Evolutionary conservation across 2,329 filamentous ascomycete species (phyloP).

Genomic region (Colletotrichum falcatum): DNA sequence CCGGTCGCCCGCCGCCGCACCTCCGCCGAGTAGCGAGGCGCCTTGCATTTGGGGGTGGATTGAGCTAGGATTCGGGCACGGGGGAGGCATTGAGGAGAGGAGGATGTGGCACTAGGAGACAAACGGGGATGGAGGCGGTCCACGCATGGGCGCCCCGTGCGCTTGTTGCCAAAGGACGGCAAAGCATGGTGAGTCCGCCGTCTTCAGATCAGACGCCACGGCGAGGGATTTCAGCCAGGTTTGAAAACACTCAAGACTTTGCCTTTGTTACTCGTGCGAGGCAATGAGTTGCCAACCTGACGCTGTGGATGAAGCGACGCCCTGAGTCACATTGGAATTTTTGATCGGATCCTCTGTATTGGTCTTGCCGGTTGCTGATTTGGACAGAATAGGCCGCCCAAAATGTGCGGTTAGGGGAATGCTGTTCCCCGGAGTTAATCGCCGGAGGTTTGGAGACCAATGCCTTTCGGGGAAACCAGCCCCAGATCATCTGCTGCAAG

Average conservation of each 20-base stretch:
- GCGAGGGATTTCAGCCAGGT: conserved; percentile 14
- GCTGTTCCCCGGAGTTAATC: conserved; percentile 16
- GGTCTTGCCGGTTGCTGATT: neutral
- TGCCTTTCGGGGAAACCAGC: neutral
- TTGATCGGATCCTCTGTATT: neutral
- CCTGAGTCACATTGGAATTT: no score
- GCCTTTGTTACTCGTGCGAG: conserved; percentile 2
- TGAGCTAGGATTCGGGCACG: conserved; percentile 32
- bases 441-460: conserved; percentile 18
- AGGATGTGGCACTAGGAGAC: conserved; percentile 11
- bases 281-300: neutral
- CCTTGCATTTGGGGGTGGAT: conserved; percentile 33
- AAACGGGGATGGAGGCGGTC: conserved; percentile 16
- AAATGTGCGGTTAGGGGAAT: neutral
- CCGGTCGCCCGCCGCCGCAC: conserved; percentile 31
- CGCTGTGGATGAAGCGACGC: conserved; percentile 9
- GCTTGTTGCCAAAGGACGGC: conserved; percentile 15
- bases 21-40: conserved; percentile 37
- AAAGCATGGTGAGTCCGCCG: conserved; percentile 28
- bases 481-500: neutral
- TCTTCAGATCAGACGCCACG: conserved; percentile 28
- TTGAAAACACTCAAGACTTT: neutral
- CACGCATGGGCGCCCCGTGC: conserved; percentile 24
- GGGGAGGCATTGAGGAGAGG: conserved; percentile 3
- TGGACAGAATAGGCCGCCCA: neutral